Conservation (phyloP, 2,329 filamentous ascomycete genomes). For the Aspergillus calidoustus region DNA sequence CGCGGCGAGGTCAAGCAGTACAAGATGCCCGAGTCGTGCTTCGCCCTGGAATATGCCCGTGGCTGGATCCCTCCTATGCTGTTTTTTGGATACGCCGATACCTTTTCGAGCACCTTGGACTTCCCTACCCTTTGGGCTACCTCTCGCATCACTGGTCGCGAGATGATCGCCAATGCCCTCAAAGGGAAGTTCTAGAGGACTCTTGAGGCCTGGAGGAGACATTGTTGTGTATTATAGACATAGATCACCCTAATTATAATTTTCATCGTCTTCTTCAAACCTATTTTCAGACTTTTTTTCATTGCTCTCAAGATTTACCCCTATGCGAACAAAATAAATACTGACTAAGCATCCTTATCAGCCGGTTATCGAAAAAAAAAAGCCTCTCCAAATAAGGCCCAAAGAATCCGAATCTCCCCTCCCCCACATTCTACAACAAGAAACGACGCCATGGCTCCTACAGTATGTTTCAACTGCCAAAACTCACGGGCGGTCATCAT, state of each 20-base stretch:
- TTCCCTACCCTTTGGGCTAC: conserved; percentile 84
- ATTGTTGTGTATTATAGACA: conserved; percentile 9
- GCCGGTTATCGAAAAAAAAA: conserved; percentile 15
- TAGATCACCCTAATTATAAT: conserved; percentile 7
- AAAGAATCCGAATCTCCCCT: conserved; percentile 16
- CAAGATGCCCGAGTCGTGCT: conserved; percentile 50
- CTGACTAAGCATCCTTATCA: conserved; percentile 25
- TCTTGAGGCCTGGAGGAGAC: neutral
- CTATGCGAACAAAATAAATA: conserved; percentile 22
- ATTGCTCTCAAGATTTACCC: neutral
- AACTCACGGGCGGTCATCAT: conserved; percentile 83
- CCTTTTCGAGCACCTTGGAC: conserved; percentile 78
- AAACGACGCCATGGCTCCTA: conserved; percentile 69
- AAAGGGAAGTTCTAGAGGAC: conserved; percentile 68
- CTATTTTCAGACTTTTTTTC: neutral
- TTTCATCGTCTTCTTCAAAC: neutral
- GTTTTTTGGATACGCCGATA: conserved; percentile 85
- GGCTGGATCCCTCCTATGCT: conserved; percentile 95
- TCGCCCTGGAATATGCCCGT: conserved; percentile 46
- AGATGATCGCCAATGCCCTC: conserved; percentile 76
- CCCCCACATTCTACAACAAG: conserved; percentile 2
- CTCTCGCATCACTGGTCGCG: conserved; percentile 70
- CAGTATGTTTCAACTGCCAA: conserved; percentile 75
- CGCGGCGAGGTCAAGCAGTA: conserved; percentile 77
- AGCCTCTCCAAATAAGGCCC: neutral